A percentile compares a stretch with the other conserved stretches of the same genome.
Conservation (phyloP, 495 filamentous ascomycete species). For the Diplogelasinospora grovesii region DNA sequence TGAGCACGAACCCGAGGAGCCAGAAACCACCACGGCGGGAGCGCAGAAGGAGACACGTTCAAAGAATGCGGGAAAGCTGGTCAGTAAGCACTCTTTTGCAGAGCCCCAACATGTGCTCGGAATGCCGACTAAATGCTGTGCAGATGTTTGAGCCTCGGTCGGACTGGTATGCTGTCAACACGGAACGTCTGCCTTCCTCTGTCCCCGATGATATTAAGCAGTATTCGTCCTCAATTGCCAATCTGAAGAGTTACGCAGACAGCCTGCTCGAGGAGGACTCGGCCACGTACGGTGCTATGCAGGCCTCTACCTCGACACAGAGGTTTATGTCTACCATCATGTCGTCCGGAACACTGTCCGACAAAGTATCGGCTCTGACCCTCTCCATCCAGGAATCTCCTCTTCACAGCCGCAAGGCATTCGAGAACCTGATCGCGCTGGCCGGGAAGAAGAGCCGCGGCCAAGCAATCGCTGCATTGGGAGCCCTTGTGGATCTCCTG, state of each 20-base stretch:
- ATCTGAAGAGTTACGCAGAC: conserved; percentile 67
- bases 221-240: conserved; percentile 55
- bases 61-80: conserved; percentile 30
- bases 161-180: conserved; percentile 72
- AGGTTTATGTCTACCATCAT: conserved; percentile 96
- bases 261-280: conserved; percentile 66
- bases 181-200: conserved; percentile 48
- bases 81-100: conserved; percentile 27
- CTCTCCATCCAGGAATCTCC: conserved; percentile 93
- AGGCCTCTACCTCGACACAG: conserved; percentile 66
- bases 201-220: conserved; percentile 42
- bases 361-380: conserved; percentile 93
- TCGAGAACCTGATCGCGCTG: conserved; percentile 73
- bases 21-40: conserved; percentile 17
- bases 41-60: conserved; percentile 18
- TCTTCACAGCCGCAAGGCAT: conserved; percentile 78
- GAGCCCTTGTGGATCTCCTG: conserved; percentile 88
- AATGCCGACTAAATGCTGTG: conserved; percentile 7
- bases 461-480: conserved; percentile 87
- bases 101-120: neutral
- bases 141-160: conserved; percentile 70
- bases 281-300: conserved; percentile 49
- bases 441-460: conserved; percentile 85
- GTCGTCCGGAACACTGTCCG: conserved; percentile 88
- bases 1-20: conserved; percentile 13